Conservation (phyloP, 495 filamentous ascomycete genomes). For the Trichoderma parareesei region DNA sequence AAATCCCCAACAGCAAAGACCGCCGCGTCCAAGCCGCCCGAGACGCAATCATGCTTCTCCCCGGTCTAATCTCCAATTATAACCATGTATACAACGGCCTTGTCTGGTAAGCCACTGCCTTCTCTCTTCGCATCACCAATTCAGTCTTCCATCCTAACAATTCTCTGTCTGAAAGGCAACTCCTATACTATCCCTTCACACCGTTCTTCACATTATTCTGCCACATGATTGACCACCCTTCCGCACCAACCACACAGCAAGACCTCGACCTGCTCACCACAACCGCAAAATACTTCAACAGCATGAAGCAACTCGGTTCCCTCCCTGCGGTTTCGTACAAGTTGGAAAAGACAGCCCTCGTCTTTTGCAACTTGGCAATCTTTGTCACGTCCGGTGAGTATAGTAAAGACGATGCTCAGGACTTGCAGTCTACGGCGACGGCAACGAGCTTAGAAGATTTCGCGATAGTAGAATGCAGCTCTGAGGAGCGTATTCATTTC, state of each 20-base stretch:
- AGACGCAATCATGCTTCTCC: slow-evolving; percentile 12
- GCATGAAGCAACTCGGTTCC: neutral
- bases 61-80: slow-evolving; percentile 17
- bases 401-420: neutral
- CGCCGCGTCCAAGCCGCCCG: neutral
- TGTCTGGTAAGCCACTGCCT: slow-evolving; percentile 14
- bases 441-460: neutral
- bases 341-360: neutral
- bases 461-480: neutral
- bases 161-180: slow-evolving; percentile 14
- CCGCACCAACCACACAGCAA: neutral
- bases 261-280: neutral
- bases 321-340: neutral
- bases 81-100: slow-evolving; percentile 19
- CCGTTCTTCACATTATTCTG: slow-evolving; percentile 15
- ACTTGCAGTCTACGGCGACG: neutral
- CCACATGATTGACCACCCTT: neutral
- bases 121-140: neutral
- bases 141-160: too few relatives aligned
- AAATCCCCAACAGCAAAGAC: neutral
- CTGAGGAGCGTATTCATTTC: neutral
- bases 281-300: neutral
- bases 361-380: neutral
- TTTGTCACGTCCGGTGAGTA: neutral
- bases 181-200: slow-evolving; percentile 19